phyloP scores from a whole-genome alignment of 2,329 filamentous ascomycete species.

The Trichophyton mentagrophytes region DNA sequence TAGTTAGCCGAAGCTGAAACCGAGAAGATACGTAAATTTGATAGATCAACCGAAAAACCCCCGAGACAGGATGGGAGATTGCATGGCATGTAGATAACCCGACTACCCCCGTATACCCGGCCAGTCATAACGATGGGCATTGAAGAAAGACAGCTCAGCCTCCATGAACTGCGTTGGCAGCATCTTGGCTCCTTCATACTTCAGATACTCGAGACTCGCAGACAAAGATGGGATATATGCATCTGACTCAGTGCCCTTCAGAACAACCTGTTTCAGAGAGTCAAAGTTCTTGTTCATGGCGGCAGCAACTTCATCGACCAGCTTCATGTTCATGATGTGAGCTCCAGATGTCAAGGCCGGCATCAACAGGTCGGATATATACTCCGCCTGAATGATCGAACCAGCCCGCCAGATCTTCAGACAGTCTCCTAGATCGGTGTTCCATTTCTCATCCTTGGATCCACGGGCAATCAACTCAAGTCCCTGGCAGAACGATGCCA shows the following conservation, averaged over 20 bases:
- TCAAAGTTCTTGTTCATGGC: slow-evolving; percentile 43
- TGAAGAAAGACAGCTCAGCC: slow-evolving; percentile 59
- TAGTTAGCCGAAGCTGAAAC: neutral
- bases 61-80: neutral
- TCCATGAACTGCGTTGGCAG: slow-evolving; percentile 58
- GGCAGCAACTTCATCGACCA: slow-evolving; percentile 36
- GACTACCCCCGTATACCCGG: slow-evolving; percentile 37
- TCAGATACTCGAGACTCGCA: slow-evolving; percentile 53
- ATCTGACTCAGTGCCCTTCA: slow-evolving; percentile 44
- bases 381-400: slow-evolving; percentile 58
- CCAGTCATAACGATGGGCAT: slow-evolving; percentile 51
- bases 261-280: slow-evolving; percentile 44
- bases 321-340: slow-evolving; percentile 26
- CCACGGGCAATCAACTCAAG: slow-evolving; percentile 50
- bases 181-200: slow-evolving; percentile 47
- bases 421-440: slow-evolving; percentile 29
- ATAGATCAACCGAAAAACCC: neutral
- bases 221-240: slow-evolving; percentile 48
- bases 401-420: slow-evolving; percentile 53
- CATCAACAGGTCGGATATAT: slow-evolving; percentile 48
- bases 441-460: slow-evolving; percentile 48
- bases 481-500: slow-evolving; percentile 53
- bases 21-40: neutral
- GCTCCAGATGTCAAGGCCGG: slow-evolving; percentile 19
- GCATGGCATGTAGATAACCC: neutral